phyloP scores from a whole-genome alignment of 2,329 filamentous ascomycete genomes.

The Apiospora malaysiana region DNA sequence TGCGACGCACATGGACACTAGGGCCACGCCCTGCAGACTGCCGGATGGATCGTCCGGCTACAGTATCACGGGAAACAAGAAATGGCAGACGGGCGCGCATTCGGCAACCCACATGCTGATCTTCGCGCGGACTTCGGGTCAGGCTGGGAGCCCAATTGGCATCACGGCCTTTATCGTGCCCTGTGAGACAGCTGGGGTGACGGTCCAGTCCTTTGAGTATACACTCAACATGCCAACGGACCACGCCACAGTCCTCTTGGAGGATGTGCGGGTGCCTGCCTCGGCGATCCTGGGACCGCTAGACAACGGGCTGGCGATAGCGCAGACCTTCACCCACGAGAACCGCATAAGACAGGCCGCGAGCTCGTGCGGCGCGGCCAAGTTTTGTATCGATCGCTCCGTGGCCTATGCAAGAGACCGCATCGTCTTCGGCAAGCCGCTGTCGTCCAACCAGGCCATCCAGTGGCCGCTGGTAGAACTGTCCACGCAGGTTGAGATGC shows the following conservation, averaged over 20 bases:
- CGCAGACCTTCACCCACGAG: slow-evolving; percentile 70
- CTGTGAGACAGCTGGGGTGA: slow-evolving; percentile 55
- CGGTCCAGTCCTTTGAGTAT: slow-evolving; percentile 65
- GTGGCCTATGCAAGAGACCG: slow-evolving; percentile 61
- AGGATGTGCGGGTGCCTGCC: slow-evolving; percentile 61
- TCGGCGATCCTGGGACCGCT: slow-evolving; percentile 57
- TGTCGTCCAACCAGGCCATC: slow-evolving; percentile 66
- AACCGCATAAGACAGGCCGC: slow-evolving; percentile 70
- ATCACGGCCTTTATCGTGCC: slow-evolving; percentile 68
- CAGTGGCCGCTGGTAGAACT: slow-evolving; percentile 70
- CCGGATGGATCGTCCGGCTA: slow-evolving; percentile 52
- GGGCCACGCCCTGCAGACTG: slow-evolving; percentile 49
- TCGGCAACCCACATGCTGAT: slow-evolving; percentile 66
- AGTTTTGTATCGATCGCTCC: slow-evolving; percentile 63
- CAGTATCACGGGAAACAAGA: slow-evolving; percentile 64
- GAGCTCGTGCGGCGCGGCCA: slow-evolving; percentile 62
- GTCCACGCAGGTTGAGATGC: slow-evolving; percentile 66
- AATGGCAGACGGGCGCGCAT: slow-evolving; percentile 71
- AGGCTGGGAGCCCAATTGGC: slow-evolving; percentile 57
- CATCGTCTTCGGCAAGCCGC: slow-evolving; percentile 60
- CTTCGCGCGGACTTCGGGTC: slow-evolving; percentile 63
- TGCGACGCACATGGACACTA: slow-evolving; percentile 66
- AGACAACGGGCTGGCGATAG: slow-evolving; percentile 62
- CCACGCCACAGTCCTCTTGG: slow-evolving; percentile 64
- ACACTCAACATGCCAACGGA: slow-evolving; percentile 72